These are phyloP conservation scores for Sequoia sempervirens DNA, from an alignment of 75 land plant genomes.

Conservation along the genomic window DNA sequence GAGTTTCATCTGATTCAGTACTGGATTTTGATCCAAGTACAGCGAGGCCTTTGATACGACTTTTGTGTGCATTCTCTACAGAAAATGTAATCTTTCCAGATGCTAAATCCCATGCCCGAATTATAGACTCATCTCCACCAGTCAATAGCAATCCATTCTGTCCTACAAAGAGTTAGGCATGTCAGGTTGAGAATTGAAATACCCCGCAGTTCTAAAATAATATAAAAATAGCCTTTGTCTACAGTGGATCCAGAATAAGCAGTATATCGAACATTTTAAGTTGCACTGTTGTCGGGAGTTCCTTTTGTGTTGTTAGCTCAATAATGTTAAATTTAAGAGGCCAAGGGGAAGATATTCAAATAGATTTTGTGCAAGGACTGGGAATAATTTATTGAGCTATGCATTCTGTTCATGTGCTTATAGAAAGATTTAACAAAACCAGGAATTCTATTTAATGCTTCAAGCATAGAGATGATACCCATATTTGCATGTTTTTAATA, in stretches of 20 bases:
- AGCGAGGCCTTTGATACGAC: conserved; percentile 82
- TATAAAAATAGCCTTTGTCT: background rate
- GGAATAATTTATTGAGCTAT: background rate
- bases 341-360: too few relatives aligned
- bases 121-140: conserved; percentile 78
- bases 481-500: background rate
- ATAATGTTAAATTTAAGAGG: background rate
- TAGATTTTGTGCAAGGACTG: too few relatives aligned
- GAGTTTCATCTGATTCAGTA: conserved; percentile 20
- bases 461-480: background rate
- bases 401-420: background rate
- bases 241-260: background rate
- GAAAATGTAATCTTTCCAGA: conserved; percentile 62
- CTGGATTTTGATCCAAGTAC: conserved; percentile 32
- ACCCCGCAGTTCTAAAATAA: background rate
- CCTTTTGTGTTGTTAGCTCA: background rate
- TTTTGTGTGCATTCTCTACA: conserved; percentile 67
- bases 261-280: background rate
- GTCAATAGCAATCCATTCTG: conserved; percentile 73
- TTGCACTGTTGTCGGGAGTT: background rate
- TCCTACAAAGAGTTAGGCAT: background rate
- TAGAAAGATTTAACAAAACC: background rate
- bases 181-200: background rate
- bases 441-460: background rate
- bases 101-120: conserved; percentile 82